These are phyloP conservation scores for Gossypium lobatum DNA, from an alignment of 441 rosid species.

Conservation along the genomic window DNA sequence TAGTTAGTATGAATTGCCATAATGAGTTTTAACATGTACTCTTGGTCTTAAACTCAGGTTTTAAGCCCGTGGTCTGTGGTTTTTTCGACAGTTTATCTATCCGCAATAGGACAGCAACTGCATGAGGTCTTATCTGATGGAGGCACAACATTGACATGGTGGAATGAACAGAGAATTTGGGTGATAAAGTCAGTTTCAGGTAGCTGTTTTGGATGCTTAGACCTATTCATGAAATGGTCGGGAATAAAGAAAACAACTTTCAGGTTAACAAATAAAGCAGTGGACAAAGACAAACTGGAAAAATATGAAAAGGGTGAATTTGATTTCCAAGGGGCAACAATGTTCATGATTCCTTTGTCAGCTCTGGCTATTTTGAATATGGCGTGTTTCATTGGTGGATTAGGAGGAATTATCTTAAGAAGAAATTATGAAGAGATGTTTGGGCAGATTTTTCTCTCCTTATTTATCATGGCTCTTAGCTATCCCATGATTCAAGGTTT, in stretches of 20 bases:
- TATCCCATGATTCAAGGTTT: slow-evolving; percentile 32
- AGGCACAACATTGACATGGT: slow-evolving; percentile 12
- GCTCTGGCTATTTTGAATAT: slow-evolving; percentile 18
- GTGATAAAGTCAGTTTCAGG: slow-evolving; percentile 24
- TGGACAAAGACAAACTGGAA: slow-evolving; percentile 13
- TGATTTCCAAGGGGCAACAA: slow-evolving; percentile 18
- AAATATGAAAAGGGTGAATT: slow-evolving; percentile 23
- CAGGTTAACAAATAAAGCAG: slow-evolving; percentile 24
- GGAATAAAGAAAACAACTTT: slow-evolving; percentile 17
- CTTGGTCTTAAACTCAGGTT: slow-evolving; percentile 8
- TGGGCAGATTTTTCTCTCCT: slow-evolving; percentile 23
- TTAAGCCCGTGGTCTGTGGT: slow-evolving; percentile 11
- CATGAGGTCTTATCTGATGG: slow-evolving; percentile 18
- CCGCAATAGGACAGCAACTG: slow-evolving; percentile 10
- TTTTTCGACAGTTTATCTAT: slow-evolving; percentile 16
- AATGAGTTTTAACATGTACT: neutral
- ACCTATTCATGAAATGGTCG: slow-evolving; percentile 16
- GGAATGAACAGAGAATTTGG: slow-evolving; percentile 20
- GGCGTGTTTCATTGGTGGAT: slow-evolving; percentile 24
- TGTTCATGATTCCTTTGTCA: slow-evolving; percentile 21
- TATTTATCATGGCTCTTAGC: slow-evolving; percentile 20
- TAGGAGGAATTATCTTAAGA: neutral
- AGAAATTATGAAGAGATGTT: slow-evolving; percentile 14
- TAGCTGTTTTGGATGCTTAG: slow-evolving; percentile 20
- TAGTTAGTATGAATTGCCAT: neutral